Percentiles rank a stretch among this genome's conserved stretches.
Evolutionary conservation across 169 alveolate species (phyloP).

Genomic region (Cryptosporidium parvum): DNA sequence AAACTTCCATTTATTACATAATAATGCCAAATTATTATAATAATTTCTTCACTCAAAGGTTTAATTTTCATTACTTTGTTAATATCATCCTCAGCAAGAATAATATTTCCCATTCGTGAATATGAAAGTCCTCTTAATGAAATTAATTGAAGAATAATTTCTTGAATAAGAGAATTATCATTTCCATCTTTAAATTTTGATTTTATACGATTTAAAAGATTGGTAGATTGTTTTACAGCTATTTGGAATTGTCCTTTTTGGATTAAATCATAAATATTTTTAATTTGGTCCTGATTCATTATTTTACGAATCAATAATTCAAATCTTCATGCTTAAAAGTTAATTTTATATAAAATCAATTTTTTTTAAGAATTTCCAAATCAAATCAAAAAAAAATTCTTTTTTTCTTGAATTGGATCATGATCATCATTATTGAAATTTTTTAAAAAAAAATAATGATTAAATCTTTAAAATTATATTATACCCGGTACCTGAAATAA

Average conservation of each 20-base stretch:
- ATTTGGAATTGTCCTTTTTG: constrained; percentile 41
- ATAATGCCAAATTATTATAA: constrained; percentile 54
- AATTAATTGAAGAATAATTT: not conserved
- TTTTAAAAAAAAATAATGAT: too few species aligned
- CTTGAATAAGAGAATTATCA: not conserved
- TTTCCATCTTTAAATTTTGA: constrained; percentile 16
- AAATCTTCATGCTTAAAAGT: not conserved
- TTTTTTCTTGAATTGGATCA: not conserved
- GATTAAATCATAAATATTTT: constrained; percentile 28
- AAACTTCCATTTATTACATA: constrained; percentile 23
- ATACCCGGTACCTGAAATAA: not conserved
- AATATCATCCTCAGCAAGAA: constrained; percentile 30
- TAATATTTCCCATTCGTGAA: constrained; percentile 16
- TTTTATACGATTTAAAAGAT: constrained; percentile 3
- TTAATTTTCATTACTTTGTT: constrained; percentile 11
- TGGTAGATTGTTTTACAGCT: constrained; percentile 41
- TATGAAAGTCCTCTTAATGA: constrained; percentile 44
- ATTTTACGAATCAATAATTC: not conserved
- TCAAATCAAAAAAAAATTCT: too few species aligned
- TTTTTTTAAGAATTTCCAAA: too few species aligned
- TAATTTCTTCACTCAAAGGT: constrained; percentile 44
- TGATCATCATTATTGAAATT: not conserved
- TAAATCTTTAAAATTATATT: too few species aligned
- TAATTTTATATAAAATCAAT: not conserved
- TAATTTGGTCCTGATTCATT: constrained; percentile 37